A percentile compares a stretch with the other conserved stretches of the same genome.
These are phyloP conservation scores for Hypomontagnella monticulosa DNA, from an alignment of 495 filamentous ascomycete species.

Conservation along the genomic window DNA sequence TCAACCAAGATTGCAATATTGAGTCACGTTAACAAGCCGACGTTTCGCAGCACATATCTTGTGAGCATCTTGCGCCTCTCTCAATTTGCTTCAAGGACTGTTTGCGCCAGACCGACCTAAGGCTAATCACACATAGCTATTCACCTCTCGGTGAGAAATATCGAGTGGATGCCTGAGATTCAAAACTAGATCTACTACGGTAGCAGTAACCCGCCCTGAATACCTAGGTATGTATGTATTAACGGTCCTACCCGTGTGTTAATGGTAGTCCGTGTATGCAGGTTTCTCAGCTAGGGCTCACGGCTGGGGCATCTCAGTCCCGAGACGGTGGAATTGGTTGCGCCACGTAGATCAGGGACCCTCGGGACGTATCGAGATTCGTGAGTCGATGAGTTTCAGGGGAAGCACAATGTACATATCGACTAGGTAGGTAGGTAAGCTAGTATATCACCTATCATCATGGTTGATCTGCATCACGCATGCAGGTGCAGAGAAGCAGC, in stretches of 20 bases:
- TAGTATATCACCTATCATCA: background rate
- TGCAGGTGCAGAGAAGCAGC: conserved; percentile 8
- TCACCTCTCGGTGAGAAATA: background rate
- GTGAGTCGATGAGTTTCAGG: conserved; percentile 19
- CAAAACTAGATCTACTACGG: background rate
- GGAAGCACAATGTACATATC: conserved; percentile 1
- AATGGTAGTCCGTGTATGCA: background rate
- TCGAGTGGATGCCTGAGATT: background rate
- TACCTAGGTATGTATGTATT: conserved; percentile 4
- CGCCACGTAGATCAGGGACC: conserved; percentile 39
- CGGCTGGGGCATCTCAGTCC: conserved; percentile 17
- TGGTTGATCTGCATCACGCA: conserved; percentile 22
- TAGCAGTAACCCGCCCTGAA: background rate
- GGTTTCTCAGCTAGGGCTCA: conserved; percentile 1
- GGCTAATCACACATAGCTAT: background rate
- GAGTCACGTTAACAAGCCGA: conserved; percentile 22
- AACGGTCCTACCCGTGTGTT: no score
- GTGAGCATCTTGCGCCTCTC: conserved; percentile 30
- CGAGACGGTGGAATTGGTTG: conserved; percentile 39
- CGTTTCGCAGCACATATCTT: conserved; percentile 13
- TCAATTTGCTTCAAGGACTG: conserved; percentile 20
- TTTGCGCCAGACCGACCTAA: conserved; percentile 14
- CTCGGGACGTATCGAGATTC: conserved; percentile 34
- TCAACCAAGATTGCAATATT: no score
- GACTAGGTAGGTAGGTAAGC: conserved; percentile 5